phyloP scores from a whole-genome alignment of 2,329 filamentous ascomycete genomes.

The Erysiphe pulchra region DNA sequence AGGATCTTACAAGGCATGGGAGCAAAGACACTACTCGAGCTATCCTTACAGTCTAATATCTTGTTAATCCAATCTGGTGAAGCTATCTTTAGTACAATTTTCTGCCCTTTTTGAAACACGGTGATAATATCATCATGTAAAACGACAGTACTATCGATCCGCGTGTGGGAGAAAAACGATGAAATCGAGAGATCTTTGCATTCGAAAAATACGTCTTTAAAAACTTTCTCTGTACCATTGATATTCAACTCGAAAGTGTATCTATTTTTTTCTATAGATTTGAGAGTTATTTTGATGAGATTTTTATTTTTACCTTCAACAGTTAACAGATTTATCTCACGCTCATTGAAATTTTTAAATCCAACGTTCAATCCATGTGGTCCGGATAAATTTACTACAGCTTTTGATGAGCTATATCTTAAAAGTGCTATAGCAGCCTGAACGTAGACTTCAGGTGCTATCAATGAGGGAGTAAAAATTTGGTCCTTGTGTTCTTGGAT shows the following conservation, averaged over 20 bases:
- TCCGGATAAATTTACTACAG: conserved; percentile 11
- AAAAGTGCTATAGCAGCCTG: conserved; percentile 67
- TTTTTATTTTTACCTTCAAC: conserved; percentile 2
- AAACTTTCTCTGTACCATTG: conserved; percentile 15
- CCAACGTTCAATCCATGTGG: conserved; percentile 24
- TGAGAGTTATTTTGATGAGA: conserved; percentile 7
- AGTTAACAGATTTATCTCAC: conserved; percentile 10
- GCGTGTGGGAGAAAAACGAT: conserved; percentile 58
- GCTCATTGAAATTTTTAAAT: conserved; percentile 15
- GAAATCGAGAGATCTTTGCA: conserved; percentile 19
- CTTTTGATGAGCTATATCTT: conserved; percentile 19
- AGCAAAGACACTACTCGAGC: conserved; percentile 57
- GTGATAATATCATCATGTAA: conserved; percentile 34
- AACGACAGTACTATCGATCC: conserved; percentile 58
- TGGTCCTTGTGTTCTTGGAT: conserved; percentile 70
- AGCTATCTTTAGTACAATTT: conserved; percentile 30
- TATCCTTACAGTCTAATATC: conserved; percentile 60
- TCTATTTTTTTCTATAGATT: conserved; percentile 13
- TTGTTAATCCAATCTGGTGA: conserved; percentile 64
- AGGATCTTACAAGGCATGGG: conserved; percentile 97
- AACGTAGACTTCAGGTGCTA: conserved; percentile 49
- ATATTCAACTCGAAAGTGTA: conserved; percentile 22
- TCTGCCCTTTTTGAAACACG: conserved; percentile 46
- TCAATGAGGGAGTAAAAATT: conserved; percentile 39
- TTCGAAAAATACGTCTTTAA: conserved; percentile 20